Base-by-base conservation (phyloP, 192 early-diverging fungal species). In the Rhizophagus sp. region DNA sequence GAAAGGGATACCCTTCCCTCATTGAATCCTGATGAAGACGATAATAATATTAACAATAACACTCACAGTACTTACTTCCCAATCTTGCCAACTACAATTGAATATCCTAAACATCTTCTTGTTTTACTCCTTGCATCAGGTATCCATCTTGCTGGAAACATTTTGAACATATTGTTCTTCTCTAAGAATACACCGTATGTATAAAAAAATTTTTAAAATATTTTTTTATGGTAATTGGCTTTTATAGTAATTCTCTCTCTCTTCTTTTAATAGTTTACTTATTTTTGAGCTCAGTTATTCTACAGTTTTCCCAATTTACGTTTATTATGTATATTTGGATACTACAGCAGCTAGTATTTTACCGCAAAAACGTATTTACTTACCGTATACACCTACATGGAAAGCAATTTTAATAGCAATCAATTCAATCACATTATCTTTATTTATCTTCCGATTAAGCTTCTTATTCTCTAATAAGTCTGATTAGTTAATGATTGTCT, bases 331-430 rank as follows among this genome's bases (percentile, higher is more conserved):
- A 1, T 77, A 77, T 52, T 47, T 77, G 34, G 75, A 77, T 44
- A 41, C n/a, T 0, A 36, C 44, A 7, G 13, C 25, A 12, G 7
- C 49, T 4, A 61, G 50, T 33, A 22, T 74, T 33, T 33, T 50
- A 33, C 30, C 73, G 2, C 72, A 73, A 73, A 74, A 74, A 52
- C 73, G 73, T 33, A 52, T 52, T 74, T 74, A 74, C 5, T 47
- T 74, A n/a, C 73, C 73, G 10, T n/a, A 44, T n/a, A 70, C 34
- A 10, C 33, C 33, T 36, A n/a, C 15, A 11, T 70, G 68, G 68
- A 70, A 70, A 15, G 8, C 11, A 10, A 39, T 22, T 39, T 1
- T 39, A 11, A 70, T 70, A n/a, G 3, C 68, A 41, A 44, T 70
- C 10, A 3, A 3, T 44, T 44, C 68, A 44, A 41, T 70, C n/a